phyloP scores from a whole-genome alignment of 441 rosid genomes.

The Breynia disticha region DNA sequence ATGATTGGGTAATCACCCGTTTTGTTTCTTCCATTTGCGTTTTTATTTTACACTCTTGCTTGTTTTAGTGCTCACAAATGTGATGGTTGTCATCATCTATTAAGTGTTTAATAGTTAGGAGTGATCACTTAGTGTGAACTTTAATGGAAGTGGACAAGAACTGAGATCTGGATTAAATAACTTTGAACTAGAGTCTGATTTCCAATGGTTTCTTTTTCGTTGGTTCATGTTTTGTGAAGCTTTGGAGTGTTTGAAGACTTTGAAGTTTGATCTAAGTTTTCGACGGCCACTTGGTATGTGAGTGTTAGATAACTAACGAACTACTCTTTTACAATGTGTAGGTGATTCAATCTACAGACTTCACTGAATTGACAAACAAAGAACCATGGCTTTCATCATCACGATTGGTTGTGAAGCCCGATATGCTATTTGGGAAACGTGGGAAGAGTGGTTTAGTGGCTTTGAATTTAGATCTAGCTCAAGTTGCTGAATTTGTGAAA shows the following conservation, averaged over 20 bases:
- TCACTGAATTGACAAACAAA: constrained; percentile 54
- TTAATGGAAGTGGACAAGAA: no score
- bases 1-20: no score
- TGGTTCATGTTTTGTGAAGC: no score
- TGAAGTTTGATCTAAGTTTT: neutral
- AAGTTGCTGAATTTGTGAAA: constrained; percentile 79
- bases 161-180: no score
- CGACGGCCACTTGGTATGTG: neutral
- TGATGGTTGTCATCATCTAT: no score
- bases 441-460: constrained; percentile 96
- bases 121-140: no score
- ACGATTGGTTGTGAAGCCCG: constrained; percentile 90
- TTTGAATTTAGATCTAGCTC: constrained; percentile 73
- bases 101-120: no score
- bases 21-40: no score
- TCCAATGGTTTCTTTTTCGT: no score
- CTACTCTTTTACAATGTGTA: constrained; percentile 7
- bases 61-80: no score
- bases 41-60: no score
- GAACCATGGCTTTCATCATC: constrained; percentile 82
- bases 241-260: neutral
- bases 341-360: constrained; percentile 80
- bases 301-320: neutral
- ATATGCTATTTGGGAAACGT: constrained; percentile 92
- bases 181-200: no score